Base-by-base conservation (phyloP, 768 basidiomycete genomes). In the Cyclocybe cylindracea region DNA sequence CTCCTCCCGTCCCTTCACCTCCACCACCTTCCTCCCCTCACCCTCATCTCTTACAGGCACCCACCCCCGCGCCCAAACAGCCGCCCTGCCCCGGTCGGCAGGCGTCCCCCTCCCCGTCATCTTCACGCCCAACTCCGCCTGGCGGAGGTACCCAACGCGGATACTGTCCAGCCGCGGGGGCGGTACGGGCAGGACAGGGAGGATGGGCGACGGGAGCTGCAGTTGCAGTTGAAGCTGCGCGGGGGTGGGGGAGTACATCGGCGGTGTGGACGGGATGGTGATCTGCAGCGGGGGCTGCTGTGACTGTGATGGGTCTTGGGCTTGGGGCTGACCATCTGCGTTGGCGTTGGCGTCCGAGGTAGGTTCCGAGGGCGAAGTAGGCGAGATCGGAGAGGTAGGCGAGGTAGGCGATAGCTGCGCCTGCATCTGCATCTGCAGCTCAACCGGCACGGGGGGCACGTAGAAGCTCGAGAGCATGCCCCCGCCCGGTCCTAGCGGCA, bases 31-130 rank as follows among this genome's bases (percentile, higher is more conserved):
- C 24, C 24, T 24, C 5, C 24, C 24, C 24, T 24, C 24, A 5
- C 24, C 24, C 5, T 24, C 24, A 5, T 24, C 24, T 24, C 24
- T 24, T 24, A 24, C 24, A 24, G 24, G 24, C 5, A 24, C 24
- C 56, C 50, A 42, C 38, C 58, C 63, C 34, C 40, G 46, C 11
- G 57, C 64, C 71, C 71, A 73, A 57, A 60, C 49, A 44, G 49
- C 60, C 41, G 58, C 63, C 39, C 71, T 40, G 2, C 24, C 53
- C 35, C 64, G 55, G 53, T 73, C 65, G 1, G 67, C 61, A 13
- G 71, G 71, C 39, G 71, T 73, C 10, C 71, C 70, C 29, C 62
- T 49, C 19, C 71, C 69, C n/a, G 68, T 60, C n/a, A 66, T 44
- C 35, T 55, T 67, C 6, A 46, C 48, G 18, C 66, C 66, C 40